Conservation (phyloP, 805 yeast species). For the Spathaspora girioi region DNA sequence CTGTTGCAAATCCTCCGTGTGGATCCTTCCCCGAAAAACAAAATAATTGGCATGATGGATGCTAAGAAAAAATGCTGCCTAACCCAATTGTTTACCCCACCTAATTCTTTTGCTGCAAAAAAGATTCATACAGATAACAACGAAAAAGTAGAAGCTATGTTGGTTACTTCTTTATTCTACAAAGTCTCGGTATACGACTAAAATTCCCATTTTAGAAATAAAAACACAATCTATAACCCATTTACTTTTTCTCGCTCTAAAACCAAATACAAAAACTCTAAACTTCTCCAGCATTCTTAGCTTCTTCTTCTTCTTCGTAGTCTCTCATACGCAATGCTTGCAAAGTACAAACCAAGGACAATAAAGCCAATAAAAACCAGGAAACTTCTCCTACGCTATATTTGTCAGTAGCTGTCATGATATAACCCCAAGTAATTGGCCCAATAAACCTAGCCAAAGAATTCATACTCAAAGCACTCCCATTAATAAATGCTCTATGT, state of each 20-base stretch:
- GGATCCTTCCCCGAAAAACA: no score
- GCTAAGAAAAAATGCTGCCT: not conserved
- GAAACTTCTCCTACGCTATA: slow-evolving; percentile 22
- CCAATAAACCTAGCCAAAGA: slow-evolving; percentile 56
- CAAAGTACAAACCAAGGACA: slow-evolving; percentile 16
- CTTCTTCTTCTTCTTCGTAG: slow-evolving; percentile 23
- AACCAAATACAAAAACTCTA: not conserved
- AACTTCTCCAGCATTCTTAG: slow-evolving; percentile 7
- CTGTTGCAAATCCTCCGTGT: no score
- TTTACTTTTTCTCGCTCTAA: not conserved
- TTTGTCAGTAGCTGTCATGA: slow-evolving; percentile 28
- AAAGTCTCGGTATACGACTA: not conserved
- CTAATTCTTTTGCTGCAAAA: not conserved
- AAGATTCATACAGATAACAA: no score
- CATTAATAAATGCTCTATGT: slow-evolving; percentile 58
- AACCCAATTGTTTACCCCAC: not conserved
- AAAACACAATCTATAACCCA: not conserved
- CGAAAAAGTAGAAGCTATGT: no score
- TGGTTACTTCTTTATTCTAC: no score
- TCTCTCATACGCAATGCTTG: slow-evolving; percentile 24
- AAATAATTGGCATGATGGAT: no score
- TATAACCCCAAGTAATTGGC: slow-evolving; percentile 53
- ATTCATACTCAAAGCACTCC: slow-evolving; percentile 49
- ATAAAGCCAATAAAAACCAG: slow-evolving; percentile 27
- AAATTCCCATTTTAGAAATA: not conserved